A percentile compares a stretch with the other conserved stretches of the same genome.
Evolutionary conservation across 1,139 yeast genomes (phyloP).

Genomic region (Nakaseomyces glabratus): DNA sequence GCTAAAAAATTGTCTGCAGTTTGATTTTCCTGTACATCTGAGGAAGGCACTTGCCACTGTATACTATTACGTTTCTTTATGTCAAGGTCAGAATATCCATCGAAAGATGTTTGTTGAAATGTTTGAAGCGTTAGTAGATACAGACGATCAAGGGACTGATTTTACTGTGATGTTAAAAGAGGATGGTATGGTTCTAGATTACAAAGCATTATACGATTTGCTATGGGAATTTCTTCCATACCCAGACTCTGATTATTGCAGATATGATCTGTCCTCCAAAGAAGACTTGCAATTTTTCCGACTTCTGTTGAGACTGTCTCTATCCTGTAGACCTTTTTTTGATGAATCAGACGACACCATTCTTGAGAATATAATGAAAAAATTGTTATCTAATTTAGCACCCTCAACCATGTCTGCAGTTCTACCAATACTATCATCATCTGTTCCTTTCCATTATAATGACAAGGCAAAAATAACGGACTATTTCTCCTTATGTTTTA

Average conservation of each 20-base stretch:
- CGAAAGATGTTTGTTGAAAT: conserved; percentile 56
- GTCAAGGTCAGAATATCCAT: conserved; percentile 65
- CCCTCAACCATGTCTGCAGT: conserved; percentile 51
- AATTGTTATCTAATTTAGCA: conserved; percentile 38
- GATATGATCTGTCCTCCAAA: conserved; percentile 28
- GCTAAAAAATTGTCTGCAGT: conserved; percentile 70
- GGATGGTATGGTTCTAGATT: conserved; percentile 37
- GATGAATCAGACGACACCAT: conserved; percentile 27
- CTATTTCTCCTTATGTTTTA: conserved; percentile 58
- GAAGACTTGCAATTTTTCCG: conserved; percentile 33
- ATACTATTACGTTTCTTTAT: conserved; percentile 62
- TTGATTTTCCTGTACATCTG: conserved; percentile 64
- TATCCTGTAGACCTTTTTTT: conserved; percentile 35
- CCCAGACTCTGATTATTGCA: conserved; percentile 36
- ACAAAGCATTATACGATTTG: conserved; percentile 41
- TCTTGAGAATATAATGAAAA: conserved; percentile 31
- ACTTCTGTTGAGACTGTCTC: conserved; percentile 33
- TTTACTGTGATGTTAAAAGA: conserved; percentile 38
- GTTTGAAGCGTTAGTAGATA: conserved; percentile 44
- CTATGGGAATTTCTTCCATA: conserved; percentile 43
- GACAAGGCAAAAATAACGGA: conserved; percentile 29
- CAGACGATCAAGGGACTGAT: conserved; percentile 34
- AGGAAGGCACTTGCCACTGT: conserved; percentile 58
- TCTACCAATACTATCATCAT: conserved; percentile 45
- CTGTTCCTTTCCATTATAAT: conserved; percentile 40